Evolutionary conservation across 1,284 basidiomycete genomes (phyloP), one percentile per base, ranked within the genome.

Genomic region (Sporisorium iseilematis-ciliati): DNA sequence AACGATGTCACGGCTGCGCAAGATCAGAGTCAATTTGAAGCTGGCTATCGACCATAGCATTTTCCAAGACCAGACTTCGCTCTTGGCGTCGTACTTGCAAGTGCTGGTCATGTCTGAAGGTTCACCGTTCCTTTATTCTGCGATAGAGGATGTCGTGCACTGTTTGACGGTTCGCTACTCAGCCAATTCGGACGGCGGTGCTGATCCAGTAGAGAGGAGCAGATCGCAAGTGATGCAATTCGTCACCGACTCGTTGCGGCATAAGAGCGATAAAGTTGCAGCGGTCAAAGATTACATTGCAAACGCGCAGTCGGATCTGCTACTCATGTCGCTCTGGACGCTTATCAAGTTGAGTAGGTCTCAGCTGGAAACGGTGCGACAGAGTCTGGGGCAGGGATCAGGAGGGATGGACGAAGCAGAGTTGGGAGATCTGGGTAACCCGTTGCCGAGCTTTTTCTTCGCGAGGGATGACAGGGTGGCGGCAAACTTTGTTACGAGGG

Each of bases 31-130:
- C 20, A 84, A 82, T 21, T 72, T 84, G 50, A 84, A 84, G 50
- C 64, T 84, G 6, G 83, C 78, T 3, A 80, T 83, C 25, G 82
- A 83, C 46, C 70, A 78, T 51, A 84, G 82, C 51, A 65, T 84
- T 12, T 62, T 63, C 23, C 62, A 60, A n/a, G 78, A 80, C 29
- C 81, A 84, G 56, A 84, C 73, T 4, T 46, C 57, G 10, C 59
- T 84, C 26, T 48, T 84, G 11, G 75, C 83, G 0, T 75, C 69
- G 8, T 84, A 84, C 61, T 33, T 82, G 35, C 83, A 84, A 55
- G 70, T 81, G 11, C 46, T 82, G n/a, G 70, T 81, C 65, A 82
- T 82, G 79, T 77, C 73, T 2, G 80, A 79, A 45, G 79, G 81
- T 3, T 51, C 55, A 0, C 57, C 64, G 6, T 82, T 81, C 55